Percentiles rank a stretch among this genome's conserved stretches.
Evolutionary conservation across 1,139 yeast species (phyloP).

Genomic region (Suhomyces taliae): DNA sequence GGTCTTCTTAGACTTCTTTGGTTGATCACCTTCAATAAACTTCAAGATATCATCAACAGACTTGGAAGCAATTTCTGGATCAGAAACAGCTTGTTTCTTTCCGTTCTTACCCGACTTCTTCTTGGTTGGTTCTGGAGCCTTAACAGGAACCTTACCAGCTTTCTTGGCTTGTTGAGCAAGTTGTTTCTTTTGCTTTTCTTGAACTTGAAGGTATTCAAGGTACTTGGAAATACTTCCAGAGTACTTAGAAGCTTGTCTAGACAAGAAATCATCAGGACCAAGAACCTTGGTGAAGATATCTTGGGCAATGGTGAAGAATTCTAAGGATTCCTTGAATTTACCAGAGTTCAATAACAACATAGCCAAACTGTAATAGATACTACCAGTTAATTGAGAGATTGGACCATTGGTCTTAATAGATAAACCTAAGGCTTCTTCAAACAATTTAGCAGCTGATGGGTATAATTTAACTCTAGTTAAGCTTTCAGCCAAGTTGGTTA

Average conservation of each 20-base stretch:
- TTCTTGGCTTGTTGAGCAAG: slow-evolving; percentile 20
- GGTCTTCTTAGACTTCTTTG: slow-evolving; percentile 19
- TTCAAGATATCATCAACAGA: slow-evolving; percentile 69
- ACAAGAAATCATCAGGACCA: slow-evolving; percentile 63
- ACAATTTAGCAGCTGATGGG: slow-evolving; percentile 36
- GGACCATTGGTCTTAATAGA: slow-evolving; percentile 55
- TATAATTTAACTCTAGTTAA: slow-evolving; percentile 51
- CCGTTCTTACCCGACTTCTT: slow-evolving; percentile 11
- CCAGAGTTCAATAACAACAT: slow-evolving; percentile 57
- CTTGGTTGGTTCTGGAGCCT: slow-evolving; percentile 23
- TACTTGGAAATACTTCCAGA: slow-evolving; percentile 50
- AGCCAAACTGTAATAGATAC: slow-evolving; percentile 64
- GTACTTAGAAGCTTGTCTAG: slow-evolving; percentile 66
- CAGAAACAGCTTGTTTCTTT: slow-evolving; percentile 27
- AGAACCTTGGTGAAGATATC: slow-evolving; percentile 53
- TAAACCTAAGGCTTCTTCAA: slow-evolving; percentile 48
- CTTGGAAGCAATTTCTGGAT: slow-evolving; percentile 57
- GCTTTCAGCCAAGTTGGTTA: slow-evolving; percentile 62
- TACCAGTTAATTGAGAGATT: slow-evolving; percentile 57
- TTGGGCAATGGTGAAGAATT: slow-evolving; percentile 52
- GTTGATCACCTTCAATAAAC: slow-evolving; percentile 57
- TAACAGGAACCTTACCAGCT: slow-evolving; percentile 11
- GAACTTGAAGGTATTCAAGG: slow-evolving; percentile 33
- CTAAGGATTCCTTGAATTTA: slow-evolving; percentile 56
- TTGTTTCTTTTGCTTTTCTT: slow-evolving; percentile 31